Evolutionary conservation across 202 grass and related monocot species (phyloP).

Genomic region (Carex arenaria): DNA sequence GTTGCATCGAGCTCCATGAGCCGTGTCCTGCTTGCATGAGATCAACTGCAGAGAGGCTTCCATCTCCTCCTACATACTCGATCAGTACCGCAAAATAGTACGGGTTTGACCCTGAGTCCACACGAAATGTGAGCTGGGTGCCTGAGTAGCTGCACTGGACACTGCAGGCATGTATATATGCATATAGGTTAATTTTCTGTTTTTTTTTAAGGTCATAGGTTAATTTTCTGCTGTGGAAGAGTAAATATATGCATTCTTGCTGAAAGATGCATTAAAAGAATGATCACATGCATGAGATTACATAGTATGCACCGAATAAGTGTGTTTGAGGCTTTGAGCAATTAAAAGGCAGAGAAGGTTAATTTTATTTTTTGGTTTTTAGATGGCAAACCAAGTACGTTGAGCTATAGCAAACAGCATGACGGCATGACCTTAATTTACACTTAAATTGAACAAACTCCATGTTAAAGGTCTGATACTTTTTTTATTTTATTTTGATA

Average conservation of each 20-base stretch:
- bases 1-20: conserved; percentile 47
- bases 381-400: not conserved
- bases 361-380: not conserved
- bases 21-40: conserved; percentile 29
- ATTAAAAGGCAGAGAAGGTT: not conserved
- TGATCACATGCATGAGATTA: not conserved
- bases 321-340: not conserved
- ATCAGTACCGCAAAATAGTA: conserved; percentile 59
- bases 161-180: conserved; percentile 19
- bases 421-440: not conserved
- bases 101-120: conserved; percentile 63
- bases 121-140: conserved; percentile 42
- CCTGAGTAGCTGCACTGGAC: conserved; percentile 62
- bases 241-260: not conserved
- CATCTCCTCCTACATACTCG: conserved; percentile 56
- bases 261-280: not conserved
- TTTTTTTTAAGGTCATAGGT: too few relatives aligned
- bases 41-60: conserved; percentile 51
- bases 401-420: not conserved
- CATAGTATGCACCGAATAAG: not conserved
- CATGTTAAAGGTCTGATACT: too few relatives aligned
- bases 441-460: not conserved
- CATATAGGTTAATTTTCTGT: not conserved
- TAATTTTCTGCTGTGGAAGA: not conserved
- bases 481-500: too few relatives aligned